These are phyloP conservation scores for Acacia confusa DNA, from an alignment of 306 rosid genomes.

Conservation along the genomic window DNA sequence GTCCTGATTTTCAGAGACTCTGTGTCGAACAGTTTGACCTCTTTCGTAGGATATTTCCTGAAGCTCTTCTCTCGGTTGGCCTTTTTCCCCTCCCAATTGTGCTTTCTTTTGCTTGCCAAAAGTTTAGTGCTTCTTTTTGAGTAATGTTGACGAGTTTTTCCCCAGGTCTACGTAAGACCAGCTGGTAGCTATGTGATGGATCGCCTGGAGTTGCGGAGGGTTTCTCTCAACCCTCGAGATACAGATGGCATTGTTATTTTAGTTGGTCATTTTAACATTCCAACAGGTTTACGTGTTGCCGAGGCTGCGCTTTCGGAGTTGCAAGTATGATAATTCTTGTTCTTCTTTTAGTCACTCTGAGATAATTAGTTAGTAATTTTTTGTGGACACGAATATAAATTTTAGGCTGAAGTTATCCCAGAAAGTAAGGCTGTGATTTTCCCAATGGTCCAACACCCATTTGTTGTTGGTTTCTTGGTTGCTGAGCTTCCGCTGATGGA, in stretches of 20 bases:
- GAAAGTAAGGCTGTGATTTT: slow-evolving; percentile 77
- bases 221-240: slow-evolving; percentile 61
- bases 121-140: background rate
- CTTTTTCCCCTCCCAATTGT: background rate
- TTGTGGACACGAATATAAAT: slow-evolving; percentile 21
- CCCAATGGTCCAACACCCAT: slow-evolving; percentile 93
- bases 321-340: slow-evolving; percentile 48
- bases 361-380: slow-evolving; percentile 13
- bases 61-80: slow-evolving; percentile 75
- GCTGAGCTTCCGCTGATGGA: slow-evolving; percentile 82
- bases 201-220: slow-evolving; percentile 84
- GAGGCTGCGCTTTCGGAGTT: slow-evolving; percentile 71
- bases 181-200: slow-evolving; percentile 99
- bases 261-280: slow-evolving; percentile 66
- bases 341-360: background rate
- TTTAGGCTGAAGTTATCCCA: slow-evolving; percentile 66
- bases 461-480: slow-evolving; percentile 97
- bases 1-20: slow-evolving; percentile 74
- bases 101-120: background rate
- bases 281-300: slow-evolving; percentile 75
- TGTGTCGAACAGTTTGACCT: slow-evolving; percentile 74
- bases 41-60: slow-evolving; percentile 77
- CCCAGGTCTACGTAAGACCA: slow-evolving; percentile 92
- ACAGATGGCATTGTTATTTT: slow-evolving; percentile 65
- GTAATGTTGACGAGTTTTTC: background rate